Percentiles rank a stretch among this genome's conserved stretches.
These are phyloP conservation scores for Verticillium nonalfalfae DNA, from an alignment of 2,329 filamentous ascomycete species.

Conservation along the genomic window DNA sequence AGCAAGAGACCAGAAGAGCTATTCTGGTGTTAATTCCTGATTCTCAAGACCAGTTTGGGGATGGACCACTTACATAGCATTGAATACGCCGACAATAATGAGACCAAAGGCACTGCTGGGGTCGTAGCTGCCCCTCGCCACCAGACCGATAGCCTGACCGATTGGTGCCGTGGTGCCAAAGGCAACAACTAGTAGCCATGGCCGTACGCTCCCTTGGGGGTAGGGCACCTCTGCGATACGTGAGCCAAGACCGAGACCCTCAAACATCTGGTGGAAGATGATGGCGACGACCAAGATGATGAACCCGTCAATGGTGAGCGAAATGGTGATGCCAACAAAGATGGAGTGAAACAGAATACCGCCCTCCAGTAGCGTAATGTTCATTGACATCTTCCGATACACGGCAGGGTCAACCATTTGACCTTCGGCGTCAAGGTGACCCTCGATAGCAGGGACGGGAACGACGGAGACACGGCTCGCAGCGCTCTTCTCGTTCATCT, in stretches of 20 bases:
- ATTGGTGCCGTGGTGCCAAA: constrained; percentile 72
- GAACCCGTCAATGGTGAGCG: constrained; percentile 62
- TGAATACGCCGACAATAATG: constrained; percentile 59
- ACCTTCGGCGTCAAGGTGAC: constrained; percentile 36
- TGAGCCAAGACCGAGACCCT: constrained; percentile 62
- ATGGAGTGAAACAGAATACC: constrained; percentile 76
- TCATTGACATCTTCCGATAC: constrained; percentile 59
- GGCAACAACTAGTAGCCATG: constrained; percentile 55
- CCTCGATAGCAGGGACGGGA: constrained; percentile 20
- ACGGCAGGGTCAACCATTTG: constrained; percentile 35
- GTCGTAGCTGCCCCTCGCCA: constrained; percentile 51
- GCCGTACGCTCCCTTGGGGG: constrained; percentile 46
- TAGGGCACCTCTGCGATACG: constrained; percentile 64
- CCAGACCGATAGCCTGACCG: constrained; percentile 65
- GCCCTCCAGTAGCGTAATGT: constrained; percentile 69
- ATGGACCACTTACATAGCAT: constrained; percentile 46
- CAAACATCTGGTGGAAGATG: constrained; percentile 65
- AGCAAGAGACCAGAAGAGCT: constrained; percentile 55
- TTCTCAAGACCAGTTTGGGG: not conserved
- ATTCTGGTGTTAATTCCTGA: not conserved
- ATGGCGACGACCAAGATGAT: constrained; percentile 62
- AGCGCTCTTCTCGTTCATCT: constrained; percentile 18
- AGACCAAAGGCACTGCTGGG: constrained; percentile 57
- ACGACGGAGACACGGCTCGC: constrained; percentile 18
- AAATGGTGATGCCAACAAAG: constrained; percentile 68